Evolutionary conservation across 208 protist species (phyloP).

Genomic region (Histomonas meleagridis): DNA sequence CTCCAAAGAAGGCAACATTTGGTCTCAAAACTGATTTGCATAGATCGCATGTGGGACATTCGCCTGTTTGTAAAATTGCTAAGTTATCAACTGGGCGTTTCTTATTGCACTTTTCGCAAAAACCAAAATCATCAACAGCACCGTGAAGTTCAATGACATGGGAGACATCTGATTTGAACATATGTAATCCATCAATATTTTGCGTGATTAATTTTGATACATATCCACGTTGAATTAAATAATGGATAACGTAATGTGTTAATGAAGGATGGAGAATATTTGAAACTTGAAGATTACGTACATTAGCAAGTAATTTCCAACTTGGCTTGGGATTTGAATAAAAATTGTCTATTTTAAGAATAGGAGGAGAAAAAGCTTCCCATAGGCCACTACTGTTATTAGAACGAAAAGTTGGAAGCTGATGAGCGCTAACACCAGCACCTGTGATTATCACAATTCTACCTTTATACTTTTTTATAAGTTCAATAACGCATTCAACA

Average conservation of each 20-base stretch:
- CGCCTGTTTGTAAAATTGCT: background rate
- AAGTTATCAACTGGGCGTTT: background rate
- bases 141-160: background rate
- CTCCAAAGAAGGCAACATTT: background rate
- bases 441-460: background rate
- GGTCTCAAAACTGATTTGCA: background rate
- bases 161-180: background rate
- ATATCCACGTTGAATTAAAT: background rate
- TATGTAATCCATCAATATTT: constrained; percentile 8
- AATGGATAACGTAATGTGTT: background rate
- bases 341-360: background rate
- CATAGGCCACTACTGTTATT: background rate
- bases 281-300: background rate
- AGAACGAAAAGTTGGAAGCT: constrained; percentile 8
- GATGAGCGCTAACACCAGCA: background rate
- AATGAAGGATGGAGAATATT: background rate
- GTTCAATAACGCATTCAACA: background rate
- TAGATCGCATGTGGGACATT: background rate
- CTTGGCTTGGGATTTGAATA: background rate
- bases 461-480: background rate
- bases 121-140: background rate
- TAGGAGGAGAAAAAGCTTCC: background rate
- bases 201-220: background rate
- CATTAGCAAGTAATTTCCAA: background rate
- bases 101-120: background rate